Conservation (phyloP, 495 filamentous ascomycete genomes). For the Penicillium mononematosum region DNA sequence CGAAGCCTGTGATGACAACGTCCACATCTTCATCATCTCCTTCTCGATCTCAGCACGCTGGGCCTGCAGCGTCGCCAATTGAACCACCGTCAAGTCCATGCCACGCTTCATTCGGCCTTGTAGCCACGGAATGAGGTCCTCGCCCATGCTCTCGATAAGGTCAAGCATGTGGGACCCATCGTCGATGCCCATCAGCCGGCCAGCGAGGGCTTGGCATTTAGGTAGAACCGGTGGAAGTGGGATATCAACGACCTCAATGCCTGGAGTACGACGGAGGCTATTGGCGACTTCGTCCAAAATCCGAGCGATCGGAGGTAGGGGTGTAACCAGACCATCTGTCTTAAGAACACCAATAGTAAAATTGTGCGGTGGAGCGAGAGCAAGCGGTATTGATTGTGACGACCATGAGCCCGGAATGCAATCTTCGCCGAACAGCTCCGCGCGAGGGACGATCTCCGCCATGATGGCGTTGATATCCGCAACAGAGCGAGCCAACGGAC, state of each 20-base stretch:
- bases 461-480: constrained; percentile 49
- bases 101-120: constrained; percentile 46
- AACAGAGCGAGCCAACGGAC: constrained; percentile 48
- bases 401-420: constrained; percentile 52
- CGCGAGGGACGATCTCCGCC: constrained; percentile 49
- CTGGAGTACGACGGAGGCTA: constrained; percentile 39
- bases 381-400: constrained; percentile 18
- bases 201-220: constrained; percentile 55
- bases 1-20: constrained; percentile 6
- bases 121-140: constrained; percentile 61
- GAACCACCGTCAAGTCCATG: constrained; percentile 37
- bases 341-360: constrained; percentile 55
- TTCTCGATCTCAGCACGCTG: constrained; percentile 49
- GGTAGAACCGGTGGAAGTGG: constrained; percentile 46
- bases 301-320: constrained; percentile 56
- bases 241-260: constrained; percentile 55
- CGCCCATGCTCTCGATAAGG: constrained; percentile 51
- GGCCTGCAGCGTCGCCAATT: constrained; percentile 51
- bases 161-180: constrained; percentile 53
- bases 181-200: constrained; percentile 57
- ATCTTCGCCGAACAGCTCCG: constrained; percentile 49
- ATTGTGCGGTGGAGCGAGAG: constrained; percentile 23
- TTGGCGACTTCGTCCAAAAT: constrained; percentile 53
- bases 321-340: constrained; percentile 56
- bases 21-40: constrained; percentile 59